A percentile compares a stretch with the other conserved stretches of the same genome.
Conservation (phyloP, 2,329 filamentous ascomycete species). For the Epicoccum nigrum region DNA sequence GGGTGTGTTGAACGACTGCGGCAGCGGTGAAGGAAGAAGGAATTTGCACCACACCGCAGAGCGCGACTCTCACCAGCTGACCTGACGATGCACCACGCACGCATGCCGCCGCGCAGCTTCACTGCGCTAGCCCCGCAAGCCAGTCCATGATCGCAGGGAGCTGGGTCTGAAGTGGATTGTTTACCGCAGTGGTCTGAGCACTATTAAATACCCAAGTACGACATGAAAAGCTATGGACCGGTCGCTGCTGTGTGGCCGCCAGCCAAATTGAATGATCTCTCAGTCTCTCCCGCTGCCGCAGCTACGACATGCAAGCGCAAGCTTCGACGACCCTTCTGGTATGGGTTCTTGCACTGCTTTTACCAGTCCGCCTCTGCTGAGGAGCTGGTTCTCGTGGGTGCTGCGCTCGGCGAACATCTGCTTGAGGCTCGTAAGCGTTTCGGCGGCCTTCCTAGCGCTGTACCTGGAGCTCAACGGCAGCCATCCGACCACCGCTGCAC, state of each 20-base stretch:
- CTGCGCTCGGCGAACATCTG: conserved; percentile 17
- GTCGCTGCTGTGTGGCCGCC: conserved; percentile 16
- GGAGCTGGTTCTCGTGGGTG: conserved; percentile 39
- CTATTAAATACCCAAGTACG: conserved; percentile 10
- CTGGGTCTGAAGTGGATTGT: conserved; percentile 17
- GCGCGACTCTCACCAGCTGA: conserved; percentile 2
- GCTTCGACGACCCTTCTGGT: conserved; percentile 31
- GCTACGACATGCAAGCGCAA: conserved; percentile 38
- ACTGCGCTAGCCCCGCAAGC: conserved; percentile 27
- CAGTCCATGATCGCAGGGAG: conserved; percentile 24
- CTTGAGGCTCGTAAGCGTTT: conserved; percentile 35
- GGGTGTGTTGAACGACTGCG: background rate
- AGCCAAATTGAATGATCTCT: conserved; percentile 12
- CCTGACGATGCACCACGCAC: conserved; percentile 8
- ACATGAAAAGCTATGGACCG: conserved; percentile 24
- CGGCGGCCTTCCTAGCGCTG: conserved; percentile 37
- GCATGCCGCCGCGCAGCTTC: background rate
- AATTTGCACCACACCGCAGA: background rate
- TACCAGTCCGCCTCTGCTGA: conserved; percentile 36
- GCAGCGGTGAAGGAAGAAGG: conserved; percentile 6
- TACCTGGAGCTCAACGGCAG: conserved; percentile 40
- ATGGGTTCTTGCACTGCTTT: conserved; percentile 44
- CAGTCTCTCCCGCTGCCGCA: conserved; percentile 11
- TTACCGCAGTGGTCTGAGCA: conserved; percentile 26
- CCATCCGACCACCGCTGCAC: conserved; percentile 38